Evolutionary conservation across 2,329 filamentous ascomycete species (phyloP).

Genomic region (Kalmusia sp.): DNA sequence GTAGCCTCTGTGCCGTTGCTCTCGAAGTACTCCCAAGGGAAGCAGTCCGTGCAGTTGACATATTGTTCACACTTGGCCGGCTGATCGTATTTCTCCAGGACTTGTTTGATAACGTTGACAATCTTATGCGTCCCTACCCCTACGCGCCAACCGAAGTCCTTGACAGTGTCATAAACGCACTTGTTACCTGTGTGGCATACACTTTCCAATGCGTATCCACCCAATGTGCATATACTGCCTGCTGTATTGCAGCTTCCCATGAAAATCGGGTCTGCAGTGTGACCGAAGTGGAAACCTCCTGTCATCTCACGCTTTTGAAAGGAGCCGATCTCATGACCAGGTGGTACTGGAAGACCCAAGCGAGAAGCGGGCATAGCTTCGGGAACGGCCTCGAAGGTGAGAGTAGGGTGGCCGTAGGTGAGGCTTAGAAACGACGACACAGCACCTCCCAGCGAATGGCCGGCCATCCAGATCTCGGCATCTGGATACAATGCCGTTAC

Average conservation of each 20-base stretch:
- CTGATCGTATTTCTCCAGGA: constrained; percentile 81
- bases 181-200: constrained; percentile 88
- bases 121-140: constrained; percentile 93
- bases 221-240: constrained; percentile 87
- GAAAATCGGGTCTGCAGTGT: constrained; percentile 93
- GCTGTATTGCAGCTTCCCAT: constrained; percentile 93
- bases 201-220: constrained; percentile 91
- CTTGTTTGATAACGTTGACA: constrained; percentile 82
- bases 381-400: constrained; percentile 92
- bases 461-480: constrained; percentile 85
- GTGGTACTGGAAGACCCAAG: constrained; percentile 84
- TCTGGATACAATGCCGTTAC: constrained; percentile 87
- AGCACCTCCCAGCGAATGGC: constrained; percentile 90
- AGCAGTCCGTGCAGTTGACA: constrained; percentile 83
- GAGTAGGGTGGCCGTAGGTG: constrained; percentile 87
- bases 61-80: constrained; percentile 80
- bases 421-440: constrained; percentile 87
- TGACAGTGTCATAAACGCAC: constrained; percentile 92
- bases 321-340: constrained; percentile 73
- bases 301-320: constrained; percentile 71
- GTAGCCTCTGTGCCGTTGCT: constrained; percentile 86
- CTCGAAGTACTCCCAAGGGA: constrained; percentile 91
- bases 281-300: constrained; percentile 88
- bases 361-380: constrained; percentile 87
- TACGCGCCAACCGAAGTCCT: constrained; percentile 89